Conservation (phyloP, 768 basidiomycete genomes). For the Lactarius sanguifluus region DNA sequence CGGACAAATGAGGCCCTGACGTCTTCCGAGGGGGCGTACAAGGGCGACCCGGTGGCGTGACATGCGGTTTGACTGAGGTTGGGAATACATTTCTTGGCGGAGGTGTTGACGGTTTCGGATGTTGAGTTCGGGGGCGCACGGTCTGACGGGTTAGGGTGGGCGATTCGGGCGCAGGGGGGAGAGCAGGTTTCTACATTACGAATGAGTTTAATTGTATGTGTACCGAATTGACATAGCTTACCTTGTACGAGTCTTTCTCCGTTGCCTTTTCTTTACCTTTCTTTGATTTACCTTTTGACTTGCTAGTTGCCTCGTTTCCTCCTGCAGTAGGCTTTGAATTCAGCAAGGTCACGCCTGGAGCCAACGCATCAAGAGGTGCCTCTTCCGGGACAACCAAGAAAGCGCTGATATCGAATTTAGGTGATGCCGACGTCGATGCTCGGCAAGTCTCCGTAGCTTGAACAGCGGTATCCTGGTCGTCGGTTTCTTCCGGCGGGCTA, state of each 20-base stretch:
- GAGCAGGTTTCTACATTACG: conserved; percentile 16
- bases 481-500: conserved; percentile 28
- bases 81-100: conserved; percentile 11
- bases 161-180: conserved; percentile 27
- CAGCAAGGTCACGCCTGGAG: conserved; percentile 29
- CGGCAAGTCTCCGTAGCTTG: conserved; percentile 9
- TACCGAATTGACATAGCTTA: background rate
- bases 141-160: conserved; percentile 27
- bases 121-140: conserved; percentile 11
- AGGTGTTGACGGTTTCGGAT: conserved; percentile 17
- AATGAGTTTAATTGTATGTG: background rate
- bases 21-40: conserved; percentile 39
- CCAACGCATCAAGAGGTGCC: conserved; percentile 28
- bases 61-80: conserved; percentile 19
- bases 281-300: conserved; percentile 25
- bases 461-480: conserved; percentile 14
- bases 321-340: background rate
- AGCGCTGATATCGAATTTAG: conserved; percentile 26
- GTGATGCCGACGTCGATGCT: conserved; percentile 17
- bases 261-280: conserved; percentile 28
- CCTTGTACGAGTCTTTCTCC: conserved; percentile 15
- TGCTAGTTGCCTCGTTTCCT: background rate
- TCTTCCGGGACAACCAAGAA: conserved; percentile 29
- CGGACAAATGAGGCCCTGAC: conserved; percentile 48
- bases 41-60: conserved; percentile 43